These are phyloP conservation scores for Lachnellula subtilissima DNA, from an alignment of 2,329 filamentous ascomycete species.

Conservation along the genomic window DNA sequence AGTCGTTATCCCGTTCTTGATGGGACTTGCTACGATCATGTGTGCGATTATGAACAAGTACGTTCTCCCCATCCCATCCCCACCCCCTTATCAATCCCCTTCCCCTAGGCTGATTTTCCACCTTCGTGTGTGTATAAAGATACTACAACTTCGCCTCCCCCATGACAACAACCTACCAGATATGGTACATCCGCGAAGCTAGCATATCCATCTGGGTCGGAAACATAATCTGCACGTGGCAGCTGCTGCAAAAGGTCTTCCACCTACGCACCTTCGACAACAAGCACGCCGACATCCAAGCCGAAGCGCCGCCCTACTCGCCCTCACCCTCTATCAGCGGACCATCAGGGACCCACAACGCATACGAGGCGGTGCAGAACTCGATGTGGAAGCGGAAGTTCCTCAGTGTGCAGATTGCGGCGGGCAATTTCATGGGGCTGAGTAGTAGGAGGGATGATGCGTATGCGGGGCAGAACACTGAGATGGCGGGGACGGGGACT, in stretches of 20 bases:
- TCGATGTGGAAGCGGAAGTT: not conserved
- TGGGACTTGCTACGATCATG: constrained; percentile 50
- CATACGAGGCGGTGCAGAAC: not conserved
- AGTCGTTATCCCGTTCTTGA: constrained; percentile 37
- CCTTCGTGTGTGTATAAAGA: not conserved
- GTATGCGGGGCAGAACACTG: not conserved
- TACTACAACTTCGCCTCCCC: constrained; percentile 29
- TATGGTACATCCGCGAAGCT: constrained; percentile 50
- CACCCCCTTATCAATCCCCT: too few species aligned
- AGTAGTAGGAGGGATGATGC: not conserved
- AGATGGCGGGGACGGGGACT: not conserved
- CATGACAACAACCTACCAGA: constrained; percentile 23
- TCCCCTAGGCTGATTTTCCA: not conserved
- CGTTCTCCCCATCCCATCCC: constrained; percentile 10
- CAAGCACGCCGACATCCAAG: constrained; percentile 4
- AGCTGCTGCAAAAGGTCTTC: constrained; percentile 22
- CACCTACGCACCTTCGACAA: constrained; percentile 18
- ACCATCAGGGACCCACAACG: not conserved
- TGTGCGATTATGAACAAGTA: constrained; percentile 45
- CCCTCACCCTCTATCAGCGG: too few species aligned
- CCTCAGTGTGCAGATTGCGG: not conserved
- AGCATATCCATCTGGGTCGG: constrained; percentile 46
- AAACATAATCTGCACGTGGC: constrained; percentile 48
- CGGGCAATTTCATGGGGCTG: not conserved
- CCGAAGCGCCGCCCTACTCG: not conserved